Conservation (phyloP, 2,329 filamentous ascomycete genomes). For the Colletotrichum chrysophilum region DNA sequence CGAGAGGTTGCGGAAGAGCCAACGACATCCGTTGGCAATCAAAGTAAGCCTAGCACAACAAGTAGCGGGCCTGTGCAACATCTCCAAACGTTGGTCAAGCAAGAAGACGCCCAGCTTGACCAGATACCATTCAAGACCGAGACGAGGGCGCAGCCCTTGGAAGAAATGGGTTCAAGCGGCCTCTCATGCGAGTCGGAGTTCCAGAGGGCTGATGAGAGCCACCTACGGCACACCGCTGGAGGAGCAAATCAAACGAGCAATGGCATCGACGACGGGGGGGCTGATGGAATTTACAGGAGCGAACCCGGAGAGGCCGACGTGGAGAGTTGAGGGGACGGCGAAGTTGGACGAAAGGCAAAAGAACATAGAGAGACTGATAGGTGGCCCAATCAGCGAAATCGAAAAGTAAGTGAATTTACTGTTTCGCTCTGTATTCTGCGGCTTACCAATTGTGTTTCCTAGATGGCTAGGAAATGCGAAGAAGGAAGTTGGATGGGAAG, state of each 20-base stretch:
- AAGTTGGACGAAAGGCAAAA: accelerated
- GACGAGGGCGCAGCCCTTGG: not conserved
- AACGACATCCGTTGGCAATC: not conserved
- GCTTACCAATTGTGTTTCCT: too few relatives aligned
- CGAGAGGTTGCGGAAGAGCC: not conserved
- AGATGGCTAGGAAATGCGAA: too few relatives aligned
- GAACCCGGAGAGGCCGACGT: too few relatives aligned
- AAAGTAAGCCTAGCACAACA: not conserved
- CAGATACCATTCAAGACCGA: not conserved
- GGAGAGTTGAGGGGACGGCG: too few relatives aligned
- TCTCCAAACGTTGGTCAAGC: not conserved
- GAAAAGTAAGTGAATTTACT: too few relatives aligned
- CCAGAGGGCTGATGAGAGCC: accelerated
- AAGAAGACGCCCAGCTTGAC: not conserved
- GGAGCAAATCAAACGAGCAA: not conserved
- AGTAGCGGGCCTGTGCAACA: accelerated
- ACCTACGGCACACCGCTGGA: accelerated
- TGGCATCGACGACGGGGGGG: too few relatives aligned
- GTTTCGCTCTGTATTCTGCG: too few relatives aligned
- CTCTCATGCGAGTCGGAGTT: not conserved
- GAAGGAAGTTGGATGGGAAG: too few relatives aligned
- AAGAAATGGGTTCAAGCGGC: not conserved
- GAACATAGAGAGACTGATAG: too few relatives aligned
- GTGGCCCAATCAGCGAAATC: too few relatives aligned
- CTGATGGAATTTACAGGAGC: too few relatives aligned